A percentile compares a stretch with the other conserved stretches of the same genome.
Evolutionary conservation across 495 filamentous ascomycete species (phyloP).

Genomic region (Penicillium diatomitis): DNA sequence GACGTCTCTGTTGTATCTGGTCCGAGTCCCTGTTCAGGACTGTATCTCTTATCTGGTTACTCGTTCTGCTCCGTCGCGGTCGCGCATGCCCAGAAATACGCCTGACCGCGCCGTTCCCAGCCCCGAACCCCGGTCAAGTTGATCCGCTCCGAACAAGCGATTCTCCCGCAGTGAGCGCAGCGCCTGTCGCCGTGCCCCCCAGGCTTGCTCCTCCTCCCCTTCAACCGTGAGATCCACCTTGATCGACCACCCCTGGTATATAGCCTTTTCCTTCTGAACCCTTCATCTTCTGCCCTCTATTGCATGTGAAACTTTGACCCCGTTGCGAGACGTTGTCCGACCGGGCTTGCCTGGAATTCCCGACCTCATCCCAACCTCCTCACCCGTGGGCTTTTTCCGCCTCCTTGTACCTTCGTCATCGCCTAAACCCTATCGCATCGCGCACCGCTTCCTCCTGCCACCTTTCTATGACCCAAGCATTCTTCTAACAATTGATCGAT

Average conservation of each 20-base stretch:
- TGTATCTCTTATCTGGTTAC: not conserved
- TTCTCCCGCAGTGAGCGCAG: constrained; percentile 24
- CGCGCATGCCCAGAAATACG: constrained; percentile 38
- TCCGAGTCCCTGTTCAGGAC: no score
- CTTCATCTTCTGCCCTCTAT: constrained; percentile 4
- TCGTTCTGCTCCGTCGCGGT: not conserved
- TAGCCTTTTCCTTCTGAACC: constrained; percentile 7
- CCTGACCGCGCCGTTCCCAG: constrained; percentile 29
- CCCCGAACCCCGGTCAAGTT: constrained; percentile 26
- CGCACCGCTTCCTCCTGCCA: constrained; percentile 14
- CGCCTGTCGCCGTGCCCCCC: constrained; percentile 21
- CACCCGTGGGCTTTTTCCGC: constrained; percentile 22
- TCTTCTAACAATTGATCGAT: constrained; percentile 4
- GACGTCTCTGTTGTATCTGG: no score
- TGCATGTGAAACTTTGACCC: constrained; percentile 2
- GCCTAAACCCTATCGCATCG: constrained; percentile 21
- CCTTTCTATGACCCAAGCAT: constrained; percentile 1
- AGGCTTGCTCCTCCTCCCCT: constrained; percentile 22
- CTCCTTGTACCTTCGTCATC: constrained; percentile 29
- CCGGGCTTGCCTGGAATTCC: constrained; percentile 14
- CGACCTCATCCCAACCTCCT: constrained; percentile 21
- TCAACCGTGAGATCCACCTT: constrained; percentile 25
- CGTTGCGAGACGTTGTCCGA: constrained; percentile 12
- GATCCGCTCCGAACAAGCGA: constrained; percentile 42
- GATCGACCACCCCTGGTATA: constrained; percentile 5